Conservation (phyloP, 371 early-diverging fungal species). For the Coemansia sp. region DNA sequence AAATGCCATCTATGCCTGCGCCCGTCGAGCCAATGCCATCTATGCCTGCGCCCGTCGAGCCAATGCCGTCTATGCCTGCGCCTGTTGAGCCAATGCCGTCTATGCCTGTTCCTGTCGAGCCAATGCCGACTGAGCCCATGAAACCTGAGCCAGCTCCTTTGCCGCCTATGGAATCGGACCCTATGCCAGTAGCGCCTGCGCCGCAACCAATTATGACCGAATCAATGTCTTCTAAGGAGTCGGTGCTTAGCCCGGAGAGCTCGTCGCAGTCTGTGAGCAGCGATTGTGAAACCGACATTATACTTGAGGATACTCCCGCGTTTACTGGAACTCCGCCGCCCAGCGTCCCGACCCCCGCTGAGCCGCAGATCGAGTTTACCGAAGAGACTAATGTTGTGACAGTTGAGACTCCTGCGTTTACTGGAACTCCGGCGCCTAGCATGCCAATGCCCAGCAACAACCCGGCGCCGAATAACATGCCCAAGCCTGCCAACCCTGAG, state of each 20-base stretch:
- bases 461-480: neutral
- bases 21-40: neutral
- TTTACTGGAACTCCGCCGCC: constrained; percentile 2
- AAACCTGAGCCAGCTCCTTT: constrained; percentile 12
- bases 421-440: neutral
- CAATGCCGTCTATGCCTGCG: neutral
- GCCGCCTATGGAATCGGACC: neutral
- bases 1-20: neutral
- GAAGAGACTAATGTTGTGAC: neutral
- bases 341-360: neutral
- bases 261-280: neutral
- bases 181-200: neutral
- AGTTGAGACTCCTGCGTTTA: neutral
- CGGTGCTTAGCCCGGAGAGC: neutral
- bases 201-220: neutral
- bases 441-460: neutral
- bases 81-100: constrained; percentile 9
- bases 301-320: neutral
- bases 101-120: constrained; percentile 6
- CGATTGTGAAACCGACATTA: neutral
- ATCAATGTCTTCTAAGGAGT: neutral
- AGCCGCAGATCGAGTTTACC: neutral
- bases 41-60: neutral
- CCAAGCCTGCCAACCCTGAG: neutral
- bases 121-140: constrained; percentile 6